Evolutionary conservation across 306 rosid genomes (phyloP), one percentile per base, ranked within the genome.

Genomic region (Dryas octopetala): DNA sequence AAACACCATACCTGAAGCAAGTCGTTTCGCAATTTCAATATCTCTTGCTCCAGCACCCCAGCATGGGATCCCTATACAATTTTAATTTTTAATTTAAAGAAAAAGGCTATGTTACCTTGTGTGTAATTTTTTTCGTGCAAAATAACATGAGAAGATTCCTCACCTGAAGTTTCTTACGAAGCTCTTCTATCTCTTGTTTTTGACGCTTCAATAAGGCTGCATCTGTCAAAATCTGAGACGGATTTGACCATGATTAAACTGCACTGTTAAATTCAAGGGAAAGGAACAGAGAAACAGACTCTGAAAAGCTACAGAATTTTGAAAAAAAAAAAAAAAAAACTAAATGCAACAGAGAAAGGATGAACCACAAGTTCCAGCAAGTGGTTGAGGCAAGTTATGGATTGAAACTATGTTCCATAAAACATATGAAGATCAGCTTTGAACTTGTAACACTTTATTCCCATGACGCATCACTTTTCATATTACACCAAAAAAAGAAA

Each of bases 161-260:
- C 77, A 95, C 99, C 97, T 90, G 86, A 83, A 95, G 97, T 77
- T 95, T 92, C 84, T 69, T 81, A 63, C 88, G 95, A 45, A 95
- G 88, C 70, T 90, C 97, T 81, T 95, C 99, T 81, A 95, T 95
- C 86, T 92, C 99, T 82, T 85, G 81, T 66, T 92, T 88, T 64
- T 95, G 99, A 78, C 99, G 85, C 89, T 92, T 95, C 76, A 95
- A 81, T 85, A 95, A 86, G 74, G 97, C 99, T 59, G 88, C 93
- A 67, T 95, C 99, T 41, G 99, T 89, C 87, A 95, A 84, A 82
- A 95, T 92, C 99, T 95, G 82, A 38, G 47, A 62, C 32, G 83
- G 71, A 40, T 40, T 72, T 62, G 10, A 68, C 28, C 55, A 58
- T 59, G 67, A 43, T 47, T 55, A 63, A 78, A 68, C 26, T 60